A percentile compares a stretch with the other conserved stretches of the same genome.
Conservation (phyloP, 2,329 filamentous ascomycete species). For the Cercospora sesami region DNA sequence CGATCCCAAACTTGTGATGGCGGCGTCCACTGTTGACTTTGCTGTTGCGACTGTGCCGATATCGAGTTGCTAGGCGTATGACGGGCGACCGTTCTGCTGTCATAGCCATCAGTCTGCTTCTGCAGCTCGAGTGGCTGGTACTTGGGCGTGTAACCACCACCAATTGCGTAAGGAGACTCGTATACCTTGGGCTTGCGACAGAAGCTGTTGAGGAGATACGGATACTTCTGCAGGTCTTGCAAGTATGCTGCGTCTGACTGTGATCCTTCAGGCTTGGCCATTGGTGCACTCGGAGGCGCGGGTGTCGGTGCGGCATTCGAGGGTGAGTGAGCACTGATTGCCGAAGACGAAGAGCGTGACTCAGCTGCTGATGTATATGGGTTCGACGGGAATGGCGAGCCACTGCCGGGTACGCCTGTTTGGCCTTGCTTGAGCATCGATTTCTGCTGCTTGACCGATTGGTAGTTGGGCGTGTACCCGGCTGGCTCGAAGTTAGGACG, state of each 20-base stretch:
- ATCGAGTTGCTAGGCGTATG: slow-evolving; percentile 35
- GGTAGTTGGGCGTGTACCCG: slow-evolving; percentile 31
- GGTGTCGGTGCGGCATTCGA: slow-evolving; percentile 35
- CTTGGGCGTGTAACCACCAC: slow-evolving; percentile 44
- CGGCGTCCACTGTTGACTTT: slow-evolving; percentile 40
- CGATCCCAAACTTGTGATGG: slow-evolving; percentile 38
- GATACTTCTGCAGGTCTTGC: slow-evolving; percentile 47
- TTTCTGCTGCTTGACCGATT: slow-evolving; percentile 32
- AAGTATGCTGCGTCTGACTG: slow-evolving; percentile 43
- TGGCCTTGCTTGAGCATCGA: slow-evolving; percentile 29
- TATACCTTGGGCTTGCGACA: slow-evolving; percentile 49
- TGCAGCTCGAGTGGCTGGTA: slow-evolving; percentile 40
- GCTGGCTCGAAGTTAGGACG: slow-evolving; percentile 31
- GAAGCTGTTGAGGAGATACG: slow-evolving; percentile 49
- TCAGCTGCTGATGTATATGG: slow-evolving; percentile 27
- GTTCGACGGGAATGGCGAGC: slow-evolving; percentile 27
- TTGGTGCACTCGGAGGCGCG: slow-evolving; percentile 35
- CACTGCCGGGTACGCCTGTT: slow-evolving; percentile 13
- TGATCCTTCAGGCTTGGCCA: slow-evolving; percentile 29
- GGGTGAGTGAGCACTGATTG: slow-evolving; percentile 38
- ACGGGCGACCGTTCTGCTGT: slow-evolving; percentile 15
- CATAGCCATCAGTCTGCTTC: slow-evolving; percentile 17
- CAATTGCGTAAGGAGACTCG: slow-evolving; percentile 49
- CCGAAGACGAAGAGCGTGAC: slow-evolving; percentile 30
- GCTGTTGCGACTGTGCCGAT: slow-evolving; percentile 21